Evolutionary conservation across 73 alveolate species (phyloP), one percentile per base, ranked within the genome.

Genomic region (Paraurostyla sp.): DNA sequence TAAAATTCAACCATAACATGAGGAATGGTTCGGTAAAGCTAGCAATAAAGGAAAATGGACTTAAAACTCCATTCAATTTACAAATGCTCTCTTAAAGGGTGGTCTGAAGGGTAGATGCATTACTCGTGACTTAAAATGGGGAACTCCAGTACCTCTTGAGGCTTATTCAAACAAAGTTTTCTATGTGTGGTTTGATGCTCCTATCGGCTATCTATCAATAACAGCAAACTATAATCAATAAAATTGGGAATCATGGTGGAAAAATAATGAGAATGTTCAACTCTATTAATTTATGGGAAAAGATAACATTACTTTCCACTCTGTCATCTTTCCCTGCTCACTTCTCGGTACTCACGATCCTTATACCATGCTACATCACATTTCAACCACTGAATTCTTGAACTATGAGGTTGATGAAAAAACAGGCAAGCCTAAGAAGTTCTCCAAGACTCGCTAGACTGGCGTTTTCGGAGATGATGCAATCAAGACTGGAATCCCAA

Each of bases 161-260:
- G 99, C 92, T 32, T 98, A 90, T 68, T 93, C 93, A 54, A 88
- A 97, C 75, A 98, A 98, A 89, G 99, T 98, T 40, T 96, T 98
- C 92, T 98, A 98, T 89, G 99, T 98, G 7, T 98, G 99, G 99
- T 98, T 98, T 91, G 99, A 98, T 94, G 99, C 99, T 0, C 99
- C 99, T 16, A 98, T 98, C 68, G 99, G 99, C 45, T 98, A 98
- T 89, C 63, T 97, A 50, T 94, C 99, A 48, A 98, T 98, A 76
- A 98, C 99, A 11, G 99, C 98, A 50, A 93, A 91, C 82, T 96
- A 93, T 73, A 94, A 96, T 16, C 93, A 92, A 27, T 98, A 96
- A 40, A 91, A 93, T 60, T 97, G 99, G 98, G 94, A 96, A 89
- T 87, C 95, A 59, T 98, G 99, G 99, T 98, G 99, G 99, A 92